Evolutionary conservation across 73 alveolate genomes (phyloP), one percentile per base, ranked within the genome.

Genomic region (Vitrella brassicaformis): DNA sequence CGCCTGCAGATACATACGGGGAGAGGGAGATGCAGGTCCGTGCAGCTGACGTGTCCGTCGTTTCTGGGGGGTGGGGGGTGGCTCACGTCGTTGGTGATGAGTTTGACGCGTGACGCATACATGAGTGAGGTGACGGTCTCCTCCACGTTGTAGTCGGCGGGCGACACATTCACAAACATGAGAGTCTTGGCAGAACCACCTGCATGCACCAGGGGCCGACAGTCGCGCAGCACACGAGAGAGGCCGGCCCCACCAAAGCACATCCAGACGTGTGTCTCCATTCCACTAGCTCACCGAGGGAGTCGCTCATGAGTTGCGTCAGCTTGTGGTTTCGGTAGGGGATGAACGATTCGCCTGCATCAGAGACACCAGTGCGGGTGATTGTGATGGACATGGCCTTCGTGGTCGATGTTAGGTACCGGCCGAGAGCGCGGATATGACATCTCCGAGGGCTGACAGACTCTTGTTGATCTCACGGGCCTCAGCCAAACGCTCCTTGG

Each of bases 251-350:
- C n/a, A n/a, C n/a, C n/a, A n/a, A n/a, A n/a, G n/a, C n/a, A n/a
- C n/a, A n/a, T n/a, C n/a, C n/a, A n/a, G n/a, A n/a, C n/a, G n/a
- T n/a, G n/a, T n/a, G n/a, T n/a, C n/a, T n/a, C n/a, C n/a, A n/a
- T n/a, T n/a, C n/a, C n/a, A n/a, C 56, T 4, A 39, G 14, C 56
- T 39, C 56, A 39, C 56, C 56, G 56, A 85, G 72, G 72, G 88
- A 32, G 30, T 79, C 94, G 86, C 81, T 81, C 67, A 88, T 78
- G 69, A 88, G 86, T 76, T 90, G 86, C 25, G 94, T 88, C 74
- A 88, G 89, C 70, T 82, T 81, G 73, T 87, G 86, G 66, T 88
- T 75, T 79, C 94, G 72, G 90, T 90, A 88, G 69, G 90, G 90
- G 47, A 88, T 78, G 80, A 79, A 83, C 65, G 81, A 26, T 73